Base-by-base conservation (phyloP, 352 stramenopile genomes). In the Phytophthora podocarpi region DNA sequence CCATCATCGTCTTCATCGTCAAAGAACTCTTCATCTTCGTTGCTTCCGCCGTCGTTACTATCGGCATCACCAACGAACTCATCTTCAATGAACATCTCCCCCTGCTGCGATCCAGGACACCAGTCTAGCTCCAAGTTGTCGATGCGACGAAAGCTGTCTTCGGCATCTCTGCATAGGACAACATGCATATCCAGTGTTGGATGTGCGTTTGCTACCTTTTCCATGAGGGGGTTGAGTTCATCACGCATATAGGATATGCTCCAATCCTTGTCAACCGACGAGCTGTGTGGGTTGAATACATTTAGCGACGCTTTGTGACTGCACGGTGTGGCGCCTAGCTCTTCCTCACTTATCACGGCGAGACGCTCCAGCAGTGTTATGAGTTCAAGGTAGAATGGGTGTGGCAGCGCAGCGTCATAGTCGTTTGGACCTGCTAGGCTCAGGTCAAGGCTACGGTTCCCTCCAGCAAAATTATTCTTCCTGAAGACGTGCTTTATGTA, bases 301-400 rank as follows among this genome's bases (percentile, higher is more conserved):
- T 48, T 74, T 13, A 74, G 32, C 5, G 65, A 62, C 16, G 40
- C 37, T 37, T 67, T 70, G 46, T 65, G 49, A 18, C 21, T 35
- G 31, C 52, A 70, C n/a, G 49, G 42, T 12, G 21, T 28, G 9
- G 31, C 26, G 23, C 20, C 43, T 3, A 79, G 12, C 6, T 74
- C 37, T 27, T 64, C 32, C 12, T 59, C 39, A 1, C 55, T 61
- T 16, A 40, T 66, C 5, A 60, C 27, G 2, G 59, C 39, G 2
- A 82, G 39, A 20, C 36, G 36, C 26, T 42, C 51, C 21, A 85
- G 47, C 15, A 85, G 31, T 15, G 39, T 18, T 8, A 66, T n/a
- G 13, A 85, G 23, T 9, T 61, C 68, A 18, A 51, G 31, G 48
- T 85, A 82, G 32, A 81, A 85, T 6, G 59, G 68, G 0, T 64